phyloP scores from a whole-genome alignment of 331 rosid species.

The Pyrus hybrid region DNA sequence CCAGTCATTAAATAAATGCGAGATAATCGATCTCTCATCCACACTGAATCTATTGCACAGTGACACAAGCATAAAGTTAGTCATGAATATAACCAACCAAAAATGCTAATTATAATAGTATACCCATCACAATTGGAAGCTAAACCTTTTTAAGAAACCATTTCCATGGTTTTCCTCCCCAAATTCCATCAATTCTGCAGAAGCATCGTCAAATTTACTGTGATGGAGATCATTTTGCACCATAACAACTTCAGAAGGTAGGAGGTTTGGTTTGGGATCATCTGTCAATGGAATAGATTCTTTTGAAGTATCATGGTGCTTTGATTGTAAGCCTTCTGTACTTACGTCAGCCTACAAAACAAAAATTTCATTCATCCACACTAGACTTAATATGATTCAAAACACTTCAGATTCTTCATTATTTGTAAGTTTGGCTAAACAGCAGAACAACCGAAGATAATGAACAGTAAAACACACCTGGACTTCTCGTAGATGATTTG shows the following conservation, averaged over 20 bases:
- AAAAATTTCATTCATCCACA: constrained; percentile 17
- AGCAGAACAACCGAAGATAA: neutral
- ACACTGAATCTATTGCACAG: constrained; percentile 53
- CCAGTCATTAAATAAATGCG: constrained; percentile 88
- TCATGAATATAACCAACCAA: neutral
- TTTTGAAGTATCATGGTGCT: constrained; percentile 29
- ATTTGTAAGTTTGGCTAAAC: neutral
- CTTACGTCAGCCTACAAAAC: constrained; percentile 49
- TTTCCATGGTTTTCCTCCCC: constrained; percentile 39
- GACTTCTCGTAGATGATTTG: constrained; percentile 65
- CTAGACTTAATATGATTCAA: neutral
- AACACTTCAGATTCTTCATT: neutral
- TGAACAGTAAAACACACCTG: constrained; percentile 46
- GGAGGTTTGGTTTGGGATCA: constrained; percentile 16
- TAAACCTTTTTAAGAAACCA: constrained; percentile 67
- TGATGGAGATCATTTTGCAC: constrained; percentile 29
- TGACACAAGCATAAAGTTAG: constrained; percentile 8
- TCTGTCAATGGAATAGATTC: constrained; percentile 10
- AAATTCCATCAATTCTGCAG: constrained; percentile 36
- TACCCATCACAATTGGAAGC: constrained; percentile 10
- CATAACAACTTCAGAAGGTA: constrained; percentile 27
- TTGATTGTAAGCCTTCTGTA: constrained; percentile 23
- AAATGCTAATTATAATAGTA: neutral
- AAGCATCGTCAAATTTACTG: constrained; percentile 19
- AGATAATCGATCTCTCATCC: constrained; percentile 68